These are phyloP conservation scores for Talaromyces ruber DNA, from an alignment of 495 filamentous ascomycete genomes.

Conservation along the genomic window DNA sequence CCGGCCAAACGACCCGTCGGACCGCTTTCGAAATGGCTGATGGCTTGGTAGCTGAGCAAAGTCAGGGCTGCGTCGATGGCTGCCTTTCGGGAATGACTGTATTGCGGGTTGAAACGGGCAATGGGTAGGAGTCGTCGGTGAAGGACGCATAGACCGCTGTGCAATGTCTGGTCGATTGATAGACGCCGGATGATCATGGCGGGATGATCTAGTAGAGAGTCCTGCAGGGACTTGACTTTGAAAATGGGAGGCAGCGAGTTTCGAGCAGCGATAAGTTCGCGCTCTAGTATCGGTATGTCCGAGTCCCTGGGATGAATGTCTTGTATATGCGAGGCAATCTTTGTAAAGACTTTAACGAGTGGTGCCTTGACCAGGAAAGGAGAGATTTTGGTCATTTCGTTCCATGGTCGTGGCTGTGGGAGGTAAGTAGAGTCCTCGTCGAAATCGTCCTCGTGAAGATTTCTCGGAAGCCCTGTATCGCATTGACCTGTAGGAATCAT, in stretches of 20 bases:
- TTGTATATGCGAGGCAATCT: constrained; percentile 23
- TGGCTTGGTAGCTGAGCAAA: constrained; percentile 69
- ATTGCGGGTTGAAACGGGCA: constrained; percentile 59
- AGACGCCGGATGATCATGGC: constrained; percentile 75
- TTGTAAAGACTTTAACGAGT: constrained; percentile 33
- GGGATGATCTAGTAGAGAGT: constrained; percentile 63
- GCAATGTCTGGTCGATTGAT: constrained; percentile 69
- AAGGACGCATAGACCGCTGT: constrained; percentile 73
- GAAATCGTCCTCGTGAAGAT: constrained; percentile 35
- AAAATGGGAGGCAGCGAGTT: constrained; percentile 61
- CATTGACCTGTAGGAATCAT: constrained; percentile 32
- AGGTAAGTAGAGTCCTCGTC: constrained; percentile 22
- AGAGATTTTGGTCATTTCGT: constrained; percentile 25
- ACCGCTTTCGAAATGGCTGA: constrained; percentile 63
- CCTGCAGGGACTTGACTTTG: constrained; percentile 60
- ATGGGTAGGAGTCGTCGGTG: constrained; percentile 75
- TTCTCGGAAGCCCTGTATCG: constrained; percentile 32
- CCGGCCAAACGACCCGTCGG: constrained; percentile 63
- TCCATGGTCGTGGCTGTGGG: constrained; percentile 26
- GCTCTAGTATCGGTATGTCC: constrained; percentile 52
- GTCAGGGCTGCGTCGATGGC: constrained; percentile 74
- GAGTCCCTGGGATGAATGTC: constrained; percentile 23
- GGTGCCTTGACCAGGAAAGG: constrained; percentile 31
- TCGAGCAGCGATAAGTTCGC: constrained; percentile 67
- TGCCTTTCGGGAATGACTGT: constrained; percentile 66